Evolutionary conservation across 441 rosid genomes (phyloP).

Genomic region (Pelargonium myrrhifolium): DNA sequence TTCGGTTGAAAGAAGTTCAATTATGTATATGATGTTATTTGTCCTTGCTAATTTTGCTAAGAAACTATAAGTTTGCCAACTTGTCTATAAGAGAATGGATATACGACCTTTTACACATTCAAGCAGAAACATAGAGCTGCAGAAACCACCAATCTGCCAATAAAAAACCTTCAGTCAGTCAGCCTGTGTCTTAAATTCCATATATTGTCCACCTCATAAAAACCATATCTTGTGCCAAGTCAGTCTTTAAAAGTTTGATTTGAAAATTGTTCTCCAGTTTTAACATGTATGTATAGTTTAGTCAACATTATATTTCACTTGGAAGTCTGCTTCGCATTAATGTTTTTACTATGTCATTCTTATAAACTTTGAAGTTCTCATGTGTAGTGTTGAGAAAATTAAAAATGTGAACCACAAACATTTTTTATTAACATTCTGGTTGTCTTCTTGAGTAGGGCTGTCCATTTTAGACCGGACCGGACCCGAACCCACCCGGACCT

Average conservation of each 20-base stretch:
- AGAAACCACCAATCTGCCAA: neutral
- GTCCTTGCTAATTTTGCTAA: neutral
- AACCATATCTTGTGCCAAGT: neutral
- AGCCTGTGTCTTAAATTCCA: neutral
- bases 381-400: neutral
- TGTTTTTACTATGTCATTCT: neutral
- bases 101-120: neutral
- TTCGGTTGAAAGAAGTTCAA: neutral
- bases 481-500: too few relatives aligned
- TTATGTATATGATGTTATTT: neutral
- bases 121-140: neutral
- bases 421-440: too few relatives aligned
- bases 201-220: neutral
- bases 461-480: too few relatives aligned
- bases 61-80: neutral
- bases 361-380: neutral
- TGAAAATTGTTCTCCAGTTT: slow-evolving; percentile 3
- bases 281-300: too few relatives aligned
- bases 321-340: neutral
- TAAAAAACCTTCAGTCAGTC: neutral
- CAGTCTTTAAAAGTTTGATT: neutral
- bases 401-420: too few relatives aligned
- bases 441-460: too few relatives aligned
- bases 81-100: neutral
- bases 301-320: neutral